phyloP scores from a whole-genome alignment of 1,284 basidiomycete species.

The Moesziomyces antarcticus region DNA sequence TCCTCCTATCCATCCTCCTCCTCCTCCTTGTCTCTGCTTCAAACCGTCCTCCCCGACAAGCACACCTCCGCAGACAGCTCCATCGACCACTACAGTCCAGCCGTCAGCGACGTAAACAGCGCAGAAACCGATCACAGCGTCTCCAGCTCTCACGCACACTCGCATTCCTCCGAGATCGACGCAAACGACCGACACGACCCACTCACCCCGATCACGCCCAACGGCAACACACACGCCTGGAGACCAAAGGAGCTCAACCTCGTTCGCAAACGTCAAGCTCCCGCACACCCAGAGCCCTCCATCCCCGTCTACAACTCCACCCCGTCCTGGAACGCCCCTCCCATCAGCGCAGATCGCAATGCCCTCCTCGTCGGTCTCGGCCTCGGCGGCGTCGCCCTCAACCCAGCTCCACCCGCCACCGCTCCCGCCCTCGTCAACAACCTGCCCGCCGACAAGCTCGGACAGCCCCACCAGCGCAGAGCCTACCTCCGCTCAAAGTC shows the following conservation, averaged over 20 bases:
- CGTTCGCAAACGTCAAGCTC: constrained; percentile 25
- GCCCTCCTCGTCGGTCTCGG: constrained; percentile 37
- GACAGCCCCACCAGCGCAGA: constrained; percentile 6
- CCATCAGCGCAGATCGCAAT: constrained; percentile 22
- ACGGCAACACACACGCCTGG: constrained; percentile 29
- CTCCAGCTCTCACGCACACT: constrained; percentile 30
- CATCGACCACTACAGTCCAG: constrained; percentile 42
- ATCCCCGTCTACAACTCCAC: constrained; percentile 21
- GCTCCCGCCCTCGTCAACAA: neutral
- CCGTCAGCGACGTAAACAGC: constrained; percentile 45
- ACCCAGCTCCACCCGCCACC: constrained; percentile 3
- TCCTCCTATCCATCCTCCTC: constrained; percentile 42
- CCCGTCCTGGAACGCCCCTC: constrained; percentile 12
- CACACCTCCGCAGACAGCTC: constrained; percentile 32
- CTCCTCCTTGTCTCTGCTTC: constrained; percentile 32
- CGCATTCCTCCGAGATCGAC: constrained; percentile 43
- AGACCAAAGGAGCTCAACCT: constrained; percentile 52
- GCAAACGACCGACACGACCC: constrained; percentile 19
- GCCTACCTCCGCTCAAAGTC: constrained; percentile 13
- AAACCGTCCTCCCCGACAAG: constrained; percentile 28
- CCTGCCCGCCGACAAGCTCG: constrained; percentile 11
- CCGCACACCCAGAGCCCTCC: constrained; percentile 12
- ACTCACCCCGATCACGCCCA: constrained; percentile 42
- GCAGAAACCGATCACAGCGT: constrained; percentile 46
- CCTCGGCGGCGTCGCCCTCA: constrained; percentile 19